Evolutionary conservation across 2,329 filamentous ascomycete genomes (phyloP).

Genomic region (Fusarium compactum): DNA sequence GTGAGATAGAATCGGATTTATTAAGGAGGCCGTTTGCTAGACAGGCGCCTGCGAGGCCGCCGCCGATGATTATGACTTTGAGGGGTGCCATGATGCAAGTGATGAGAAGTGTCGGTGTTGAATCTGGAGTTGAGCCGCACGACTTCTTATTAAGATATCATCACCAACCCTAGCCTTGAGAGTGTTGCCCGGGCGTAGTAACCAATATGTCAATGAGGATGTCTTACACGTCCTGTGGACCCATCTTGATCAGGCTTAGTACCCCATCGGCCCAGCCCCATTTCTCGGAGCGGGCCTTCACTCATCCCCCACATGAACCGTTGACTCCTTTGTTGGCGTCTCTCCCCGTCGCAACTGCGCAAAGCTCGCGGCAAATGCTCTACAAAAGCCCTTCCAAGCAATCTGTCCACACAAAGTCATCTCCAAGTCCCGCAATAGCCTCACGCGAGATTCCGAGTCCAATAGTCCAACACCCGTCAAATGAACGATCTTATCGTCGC

Average conservation of each 20-base stretch:
- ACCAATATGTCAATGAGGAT: rapidly evolving
- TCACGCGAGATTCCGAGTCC: not conserved
- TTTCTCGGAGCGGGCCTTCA: not conserved
- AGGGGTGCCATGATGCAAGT: not conserved
- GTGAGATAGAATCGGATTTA: not conserved
- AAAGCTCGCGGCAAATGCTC: not conserved
- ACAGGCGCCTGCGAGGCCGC: not conserved
- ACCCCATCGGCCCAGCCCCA: too few relatives aligned
- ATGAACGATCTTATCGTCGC: rapidly evolving
- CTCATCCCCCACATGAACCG: not conserved
- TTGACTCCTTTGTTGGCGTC: not conserved
- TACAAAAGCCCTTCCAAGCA: not conserved
- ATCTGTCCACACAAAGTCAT: not conserved
- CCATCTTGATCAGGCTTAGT: not conserved
- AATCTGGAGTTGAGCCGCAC: not conserved
- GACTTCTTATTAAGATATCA: not conserved
- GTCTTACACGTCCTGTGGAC: rapidly evolving
- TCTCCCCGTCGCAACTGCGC: not conserved
- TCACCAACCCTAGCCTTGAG: too few relatives aligned
- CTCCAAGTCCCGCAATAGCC: not conserved
- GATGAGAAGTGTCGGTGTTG: not conserved
- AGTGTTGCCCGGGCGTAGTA: rapidly evolving
- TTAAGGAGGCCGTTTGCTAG: not conserved
- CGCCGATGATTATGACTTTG: not conserved
- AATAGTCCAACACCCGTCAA: not conserved